Conservation (phyloP, 805 yeast species). For the Starmerella kuoi region DNA sequence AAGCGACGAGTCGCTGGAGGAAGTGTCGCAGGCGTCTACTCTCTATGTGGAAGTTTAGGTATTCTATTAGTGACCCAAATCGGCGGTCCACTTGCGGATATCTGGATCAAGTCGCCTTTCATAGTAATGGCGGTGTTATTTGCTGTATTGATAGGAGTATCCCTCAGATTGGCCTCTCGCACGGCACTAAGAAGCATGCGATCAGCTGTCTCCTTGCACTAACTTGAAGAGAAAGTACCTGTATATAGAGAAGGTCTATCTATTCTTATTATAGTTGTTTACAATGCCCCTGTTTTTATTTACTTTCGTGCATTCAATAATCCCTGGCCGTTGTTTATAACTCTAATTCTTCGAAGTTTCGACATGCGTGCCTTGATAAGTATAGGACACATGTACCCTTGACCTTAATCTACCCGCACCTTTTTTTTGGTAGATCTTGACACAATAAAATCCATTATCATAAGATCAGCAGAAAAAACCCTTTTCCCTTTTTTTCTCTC, state of each 20-base stretch:
- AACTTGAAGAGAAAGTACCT: too few relatives aligned
- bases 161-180: conserved; percentile 7
- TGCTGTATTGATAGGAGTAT: conserved; percentile 5
- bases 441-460: too few relatives aligned
- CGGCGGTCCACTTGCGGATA: conserved; percentile 52
- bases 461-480: not conserved
- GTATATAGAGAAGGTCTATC: too few relatives aligned
- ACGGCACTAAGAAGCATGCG: conserved; percentile 9
- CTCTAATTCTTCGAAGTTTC: too few relatives aligned
- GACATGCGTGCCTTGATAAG: too few relatives aligned
- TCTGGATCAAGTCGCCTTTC: conserved; percentile 49
- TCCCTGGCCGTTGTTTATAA: too few relatives aligned
- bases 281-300: too few relatives aligned
- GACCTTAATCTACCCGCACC: too few relatives aligned
- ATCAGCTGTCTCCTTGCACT: conserved; percentile 6
- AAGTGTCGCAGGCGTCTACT: conserved; percentile 55
- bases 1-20: conserved; percentile 40
- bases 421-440: too few relatives aligned
- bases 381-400: too few relatives aligned
- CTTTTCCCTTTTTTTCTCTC: not conserved
- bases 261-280: too few relatives aligned
- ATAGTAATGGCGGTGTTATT: conserved; percentile 38
- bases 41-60: conserved; percentile 59
- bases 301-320: too few relatives aligned
- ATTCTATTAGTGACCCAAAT: conserved; percentile 45